Base-by-base conservation (phyloP, 1,284 basidiomycete species). In the Pholiota adiposa region DNA sequence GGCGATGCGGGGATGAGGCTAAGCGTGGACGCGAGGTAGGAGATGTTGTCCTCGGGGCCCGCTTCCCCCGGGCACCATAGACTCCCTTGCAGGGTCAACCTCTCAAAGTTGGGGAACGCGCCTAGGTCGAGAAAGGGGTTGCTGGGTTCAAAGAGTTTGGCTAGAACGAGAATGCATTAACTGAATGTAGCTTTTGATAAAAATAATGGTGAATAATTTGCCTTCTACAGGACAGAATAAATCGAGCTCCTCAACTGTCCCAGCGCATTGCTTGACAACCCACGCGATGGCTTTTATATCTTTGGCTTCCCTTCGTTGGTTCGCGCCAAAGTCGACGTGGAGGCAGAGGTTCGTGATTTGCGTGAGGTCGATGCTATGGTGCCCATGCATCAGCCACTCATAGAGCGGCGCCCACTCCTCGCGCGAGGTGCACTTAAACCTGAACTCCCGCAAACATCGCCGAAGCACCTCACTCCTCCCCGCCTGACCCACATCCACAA, bases 351-450 rank as follows among this genome's bases (percentile, higher is more conserved):
- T 11, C 31, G 19, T 36, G 16, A 63, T 9, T 11, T 31, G 33
- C 7, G 49, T 60, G 31, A 56, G 21, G 27, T 56, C 44, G 23
- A 63, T 19, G 34, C 52, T 18, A 3, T 36, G 16, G 3, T 52
- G 31, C 9, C 29, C 34, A 4, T 51, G 29, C 36, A 46, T 29
- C 11, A 63, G n/a, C 62, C 62, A 63, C 4, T 60, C 62, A 29
- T 31, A 51, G 2, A 19, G 25, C 6, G 51, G 43, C 7, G n/a
- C n/a, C n/a, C n/a, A n/a, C n/a, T n/a, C n/a, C n/a, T n/a, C 23
- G 43, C 8, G 51, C 18, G 1, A 53, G 19, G 5, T 59, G n/a
- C n/a, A n/a, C n/a, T n/a, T n/a, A n/a, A n/a, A 46, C 2, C 19
- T 19, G 54, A 44, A 33, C 18, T 52, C 27, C 53, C 41, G 14